Evolutionary conservation across 1,284 basidiomycete genomes (phyloP), one percentile per base, ranked within the genome.

Genomic region (Rhodotorula sp.): DNA sequence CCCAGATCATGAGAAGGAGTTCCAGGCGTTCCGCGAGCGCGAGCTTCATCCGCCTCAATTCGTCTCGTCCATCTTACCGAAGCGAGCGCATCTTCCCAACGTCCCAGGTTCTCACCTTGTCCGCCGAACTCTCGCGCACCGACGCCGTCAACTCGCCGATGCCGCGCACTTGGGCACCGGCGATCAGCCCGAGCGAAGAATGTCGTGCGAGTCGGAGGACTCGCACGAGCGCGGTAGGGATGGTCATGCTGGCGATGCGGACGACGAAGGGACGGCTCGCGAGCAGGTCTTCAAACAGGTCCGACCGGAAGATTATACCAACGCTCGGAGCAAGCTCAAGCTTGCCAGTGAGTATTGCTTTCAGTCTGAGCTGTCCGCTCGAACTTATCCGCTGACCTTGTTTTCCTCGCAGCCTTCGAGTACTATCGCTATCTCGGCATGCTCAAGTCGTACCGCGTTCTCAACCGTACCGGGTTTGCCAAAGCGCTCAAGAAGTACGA

Each of bases 401-500:
- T 26, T 40, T 20, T 48, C 34, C 26, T 4, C 15, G 26, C 58
- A 74, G 72, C 74, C 1, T 73, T 69, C 63, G 74, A 75, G n/a
- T 75, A 61, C 50, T 75, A 75, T 56, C 69, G 74, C 6, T 66
- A 26, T 10, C 62, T 75, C 16, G 74, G 74, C 46, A 69, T 75
- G 64, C 69, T 75, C 55, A 75, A 75, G 52, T 64, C 60, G 30
- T 75, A 75, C n/a, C 67, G 69, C 13, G 66, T 75, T 0, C 56
- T 75, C 16, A 75, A 75, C 30, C 59, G 64, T 0, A 73, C 74
- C 2, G 74, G 74, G 5, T 74, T 71, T 28, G 59, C 67, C 13
- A 71, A 71, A 59, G 72, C 66, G 0, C 79, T 96, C 71, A 97
- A 94, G 81, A 98, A 96, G 81, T 96, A 93, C 76, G 91, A 93